A percentile compares a stretch with the other conserved stretches of the same genome.
These are phyloP conservation scores for Magnolia changhungtana DNA, from an alignment of 164 flowering plant genomes.

Conservation along the genomic window DNA sequence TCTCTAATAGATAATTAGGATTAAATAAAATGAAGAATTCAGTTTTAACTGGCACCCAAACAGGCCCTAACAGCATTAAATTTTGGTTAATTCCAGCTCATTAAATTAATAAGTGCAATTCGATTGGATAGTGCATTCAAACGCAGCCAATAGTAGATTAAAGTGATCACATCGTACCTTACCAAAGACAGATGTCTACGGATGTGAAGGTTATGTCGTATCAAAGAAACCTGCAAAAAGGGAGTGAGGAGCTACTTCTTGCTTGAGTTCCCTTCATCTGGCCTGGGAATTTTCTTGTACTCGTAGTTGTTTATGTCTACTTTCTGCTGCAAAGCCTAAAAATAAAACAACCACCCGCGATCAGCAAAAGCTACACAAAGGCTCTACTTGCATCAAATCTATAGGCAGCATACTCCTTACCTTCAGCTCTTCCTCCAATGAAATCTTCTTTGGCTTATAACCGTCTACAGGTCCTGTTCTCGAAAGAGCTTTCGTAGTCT, in stretches of 20 bases:
- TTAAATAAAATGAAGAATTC: too few relatives aligned
- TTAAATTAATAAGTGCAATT: too few relatives aligned
- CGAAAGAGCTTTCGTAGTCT: constrained; percentile 69
- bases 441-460: constrained; percentile 76
- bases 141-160: too few relatives aligned
- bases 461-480: constrained; percentile 73
- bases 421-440: constrained; percentile 90
- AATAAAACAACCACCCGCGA: constrained; percentile 1
- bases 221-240: too few relatives aligned
- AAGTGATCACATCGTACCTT: too few relatives aligned
- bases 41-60: too few relatives aligned
- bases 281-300: constrained; percentile 67
- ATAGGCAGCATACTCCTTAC: constrained; percentile 19
- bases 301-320: constrained; percentile 71
- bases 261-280: constrained; percentile 39
- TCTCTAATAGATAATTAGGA: too few relatives aligned
- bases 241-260: not conserved
- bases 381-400: not conserved
- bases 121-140: too few relatives aligned
- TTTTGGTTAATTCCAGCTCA: too few relatives aligned
- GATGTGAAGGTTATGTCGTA: too few relatives aligned
- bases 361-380: not conserved
- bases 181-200: too few relatives aligned
- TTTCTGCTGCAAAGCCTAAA: constrained; percentile 67
- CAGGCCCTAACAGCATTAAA: too few relatives aligned